These are phyloP conservation scores for Vaccinium macrocarpon DNA, from an alignment of 148 eudicot species.

Conservation along the genomic window DNA sequence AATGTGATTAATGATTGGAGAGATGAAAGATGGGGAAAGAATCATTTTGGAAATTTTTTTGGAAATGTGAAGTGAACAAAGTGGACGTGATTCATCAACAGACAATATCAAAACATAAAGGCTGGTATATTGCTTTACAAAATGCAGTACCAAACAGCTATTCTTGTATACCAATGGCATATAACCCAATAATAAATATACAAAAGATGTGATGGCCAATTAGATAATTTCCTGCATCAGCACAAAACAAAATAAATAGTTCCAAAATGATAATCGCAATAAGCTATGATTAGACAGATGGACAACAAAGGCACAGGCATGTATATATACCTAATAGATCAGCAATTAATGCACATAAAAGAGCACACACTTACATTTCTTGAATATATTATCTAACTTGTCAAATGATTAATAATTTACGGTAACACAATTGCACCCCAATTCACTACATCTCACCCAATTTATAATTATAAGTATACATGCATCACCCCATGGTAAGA, in stretches of 20 bases:
- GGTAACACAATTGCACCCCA: not conserved
- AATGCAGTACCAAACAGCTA: not conserved
- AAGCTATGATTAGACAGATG: not conserved
- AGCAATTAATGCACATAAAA: not conserved
- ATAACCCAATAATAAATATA: not conserved
- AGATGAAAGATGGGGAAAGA: too few relatives aligned
- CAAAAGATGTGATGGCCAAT: not conserved
- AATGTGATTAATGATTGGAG: too few relatives aligned
- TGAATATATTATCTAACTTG: not conserved
- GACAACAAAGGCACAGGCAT: not conserved
- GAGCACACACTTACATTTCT: not conserved
- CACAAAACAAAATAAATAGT: not conserved
- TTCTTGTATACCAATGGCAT: not conserved
- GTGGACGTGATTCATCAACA: too few relatives aligned
- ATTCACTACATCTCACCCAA: not conserved
- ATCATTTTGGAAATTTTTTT: too few relatives aligned
- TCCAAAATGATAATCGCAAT: not conserved
- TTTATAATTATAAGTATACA: too few relatives aligned
- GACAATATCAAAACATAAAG: too few relatives aligned
- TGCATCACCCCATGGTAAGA: not conserved
- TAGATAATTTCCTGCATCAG: not conserved
- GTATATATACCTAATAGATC: not conserved
- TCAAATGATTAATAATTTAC: not conserved
- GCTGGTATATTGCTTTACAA: not conserved
- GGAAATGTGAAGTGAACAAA: too few relatives aligned